Evolutionary conservation across 2,329 filamentous ascomycete genomes (phyloP), one percentile per base, ranked within the genome.

Genomic region (Venturia aucupariae): DNA sequence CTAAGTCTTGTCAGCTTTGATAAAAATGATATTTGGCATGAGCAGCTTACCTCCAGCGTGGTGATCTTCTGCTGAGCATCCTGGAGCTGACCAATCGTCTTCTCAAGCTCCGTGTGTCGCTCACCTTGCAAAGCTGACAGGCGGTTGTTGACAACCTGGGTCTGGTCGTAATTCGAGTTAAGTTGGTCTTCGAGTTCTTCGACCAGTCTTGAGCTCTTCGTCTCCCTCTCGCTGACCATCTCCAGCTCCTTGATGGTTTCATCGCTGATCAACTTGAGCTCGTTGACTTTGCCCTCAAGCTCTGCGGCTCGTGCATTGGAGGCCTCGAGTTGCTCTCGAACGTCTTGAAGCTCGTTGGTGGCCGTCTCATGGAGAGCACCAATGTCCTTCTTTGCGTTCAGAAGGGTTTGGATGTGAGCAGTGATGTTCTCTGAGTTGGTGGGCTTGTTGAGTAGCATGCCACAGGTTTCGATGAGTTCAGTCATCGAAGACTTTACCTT

Each of bases 171-270:
- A 77, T 94, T 97, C 73, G 84, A 90, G 72, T 93, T 92, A 63
- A 99, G 86, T 75, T 99, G 94, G 71, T 97, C 93, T 76, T 99
- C 94, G 5, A 99, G 86, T 77, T 99, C 93, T 74, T 97, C 91
- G 10, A 99, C 90, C 15, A 99, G 81, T 27, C 91, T 86, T 51
- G 90, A 89, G 75, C 94, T 95, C 82, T 96, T 97, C 79, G 91
- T 88, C 80, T 95, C 96, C 77, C 85, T 84, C 19, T 80, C 78
- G 27, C 77, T 79, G 64, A 86, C 78, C 67, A 79, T 79, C 67
- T 83, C 80, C 30, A 87, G 79, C 69, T 85, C 83, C 67, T 80
- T 80, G 48, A 84, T 74, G 63, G 82, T 82, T 66, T 82, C 79
- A 61, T 84, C 80, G 67, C 85, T 80, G 68, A 79, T 74, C 24